Base-by-base conservation (phyloP, 805 yeast genomes). In the Cyberlindnera mrakii region DNA sequence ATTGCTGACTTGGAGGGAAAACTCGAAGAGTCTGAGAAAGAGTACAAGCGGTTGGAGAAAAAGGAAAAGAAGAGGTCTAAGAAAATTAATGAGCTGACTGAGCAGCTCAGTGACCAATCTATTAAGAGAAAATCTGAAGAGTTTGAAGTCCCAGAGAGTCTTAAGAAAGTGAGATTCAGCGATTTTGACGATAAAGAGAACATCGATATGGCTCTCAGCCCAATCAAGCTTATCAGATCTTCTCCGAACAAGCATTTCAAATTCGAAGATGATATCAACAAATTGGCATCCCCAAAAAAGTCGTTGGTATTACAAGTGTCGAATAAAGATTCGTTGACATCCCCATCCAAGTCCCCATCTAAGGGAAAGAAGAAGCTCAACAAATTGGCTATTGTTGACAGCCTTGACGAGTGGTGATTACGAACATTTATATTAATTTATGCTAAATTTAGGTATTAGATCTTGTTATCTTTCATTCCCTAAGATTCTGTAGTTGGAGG, bases 241-340 rank as follows among this genome's bases (percentile, higher is more conserved):
- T 48, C 53, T 3, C 55, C 55, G 13, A 43, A 44, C 41, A 48
- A 49, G 37, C 50, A 44, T 32, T 53, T 51, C 50, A 48, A 50
- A 38, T 47, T 45, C 15, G 45, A 45, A 29, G 52, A 49, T 41
- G 42, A 41, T 37, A 15, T 11, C 16, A 34, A 13, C 29, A 34
- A 29, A 35, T 35, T 11, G n/a, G 40, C 37, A 3, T 46, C 49
- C 9, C 47, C 51, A 30, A 43, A 43, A 30, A 46, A 41, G 27
- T 23, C 27, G 11, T 19, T 16, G 13, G 35, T 37, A 13, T 27
- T 18, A 27, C 38, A 33, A 25, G 32, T 13, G 16, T 37, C 32
- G n/a, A 27, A 33, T n/a, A 34, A 30, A 20, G 34, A 27, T 4
- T 6, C 11, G 10, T 15, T 41, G 31, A 41, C 35, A 35, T 46